Conservation (phyloP, 805 yeast genomes). For the Brettanomyces bruxellensis region DNA sequence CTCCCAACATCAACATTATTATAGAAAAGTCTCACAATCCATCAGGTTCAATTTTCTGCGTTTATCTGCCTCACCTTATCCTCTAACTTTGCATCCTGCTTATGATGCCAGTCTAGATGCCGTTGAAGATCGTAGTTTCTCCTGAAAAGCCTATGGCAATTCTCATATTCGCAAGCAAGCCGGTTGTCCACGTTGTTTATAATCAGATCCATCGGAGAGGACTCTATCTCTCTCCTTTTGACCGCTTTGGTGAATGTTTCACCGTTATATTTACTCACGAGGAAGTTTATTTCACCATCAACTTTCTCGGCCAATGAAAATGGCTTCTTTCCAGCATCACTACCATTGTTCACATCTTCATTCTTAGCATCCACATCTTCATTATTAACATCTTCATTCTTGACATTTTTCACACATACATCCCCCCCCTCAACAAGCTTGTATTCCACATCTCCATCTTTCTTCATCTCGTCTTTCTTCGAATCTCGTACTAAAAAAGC, state of each 20-base stretch:
- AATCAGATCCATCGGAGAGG: slow-evolving; percentile 28
- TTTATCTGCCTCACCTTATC: slow-evolving; percentile 6
- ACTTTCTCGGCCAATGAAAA: neutral
- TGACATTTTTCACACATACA: neutral
- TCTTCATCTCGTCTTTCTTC: slow-evolving; percentile 2
- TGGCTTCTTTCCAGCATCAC: neutral
- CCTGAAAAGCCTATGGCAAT: slow-evolving; percentile 47
- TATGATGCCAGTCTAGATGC: slow-evolving; percentile 46
- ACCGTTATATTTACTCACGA: slow-evolving; percentile 7
- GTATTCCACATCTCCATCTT: neutral
- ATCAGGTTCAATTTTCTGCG: slow-evolving; percentile 7
- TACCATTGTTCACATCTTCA: neutral
- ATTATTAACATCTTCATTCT: neutral
- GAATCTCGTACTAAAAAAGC: neutral
- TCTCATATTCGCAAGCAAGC: slow-evolving; percentile 36
- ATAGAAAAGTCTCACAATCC: too few relatives aligned
- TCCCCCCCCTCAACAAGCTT: neutral
- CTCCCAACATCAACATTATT: too few relatives aligned
- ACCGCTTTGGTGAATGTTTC: slow-evolving; percentile 33
- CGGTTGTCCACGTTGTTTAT: slow-evolving; percentile 28
- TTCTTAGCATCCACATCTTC: neutral
- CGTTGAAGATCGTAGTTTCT: slow-evolving; percentile 38
- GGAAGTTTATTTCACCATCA: neutral
- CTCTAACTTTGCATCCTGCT: slow-evolving; percentile 9
- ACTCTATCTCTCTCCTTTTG: slow-evolving; percentile 18